Evolutionary conservation across 345 rosid species (phyloP), one percentile per base, ranked within the genome.

Genomic region (Sonneratia alba): DNA sequence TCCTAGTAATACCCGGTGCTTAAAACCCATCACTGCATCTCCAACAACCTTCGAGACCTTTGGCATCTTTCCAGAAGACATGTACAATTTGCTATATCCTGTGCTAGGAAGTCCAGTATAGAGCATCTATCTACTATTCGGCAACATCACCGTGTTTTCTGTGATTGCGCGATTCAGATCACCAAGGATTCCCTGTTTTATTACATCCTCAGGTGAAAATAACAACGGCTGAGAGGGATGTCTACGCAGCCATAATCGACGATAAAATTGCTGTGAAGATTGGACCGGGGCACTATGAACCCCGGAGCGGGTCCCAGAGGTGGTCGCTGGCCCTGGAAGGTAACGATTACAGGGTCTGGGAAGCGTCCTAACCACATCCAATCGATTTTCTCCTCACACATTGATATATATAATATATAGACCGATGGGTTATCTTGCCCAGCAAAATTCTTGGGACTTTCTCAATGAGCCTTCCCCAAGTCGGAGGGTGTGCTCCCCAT

Each of bases 331-430:
- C 82, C 15, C n/a, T 80, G 0, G 91, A 91, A 79, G 98, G 97
- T 73, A 86, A 70, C 63, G 93, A 90, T 79, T 94, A 90, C 88
- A 90, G 86, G 88, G 89, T 87, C 66, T 94, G 99, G 99, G 96
- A 87, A 87, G 70, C 93, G 57, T 85, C 89, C 32, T 88, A 85
- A 81, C 66, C 18, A 48, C 10, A 69, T 18, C 55, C 19, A 3
- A 21, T 62, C 2, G 21, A 67, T 3, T 12, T 40, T 59, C 67
- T 32, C 6, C 63, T 67, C 32, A 0, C 49, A 15, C 32, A 5
- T 16, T 2, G 21, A 22, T 42, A 40, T 36, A 0, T 16, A 18
- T 7, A 55, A 55, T 55, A 55, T 57, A 57, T 57, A 57, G 63
- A 32, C 63, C 32, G 13, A 7, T 15, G 7, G 57, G 7, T 53